phyloP scores from a whole-genome alignment of 2,329 filamentous ascomycete species.

The Alternaria sp. region DNA sequence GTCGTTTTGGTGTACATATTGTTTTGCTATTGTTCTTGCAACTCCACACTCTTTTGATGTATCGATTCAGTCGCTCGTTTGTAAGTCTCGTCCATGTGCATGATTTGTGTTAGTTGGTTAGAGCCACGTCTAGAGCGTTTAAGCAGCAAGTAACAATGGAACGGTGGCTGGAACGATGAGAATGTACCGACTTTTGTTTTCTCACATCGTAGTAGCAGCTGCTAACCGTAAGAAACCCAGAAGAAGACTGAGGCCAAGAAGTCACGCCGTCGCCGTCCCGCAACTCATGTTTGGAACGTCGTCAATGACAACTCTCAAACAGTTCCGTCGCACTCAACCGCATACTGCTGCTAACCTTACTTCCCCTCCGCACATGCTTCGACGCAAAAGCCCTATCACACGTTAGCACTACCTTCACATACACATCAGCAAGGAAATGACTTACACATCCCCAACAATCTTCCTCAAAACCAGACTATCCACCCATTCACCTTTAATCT shows the following conservation, averaged over 20 bases:
- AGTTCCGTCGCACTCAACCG: conserved; percentile 3
- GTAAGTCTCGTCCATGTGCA: not conserved
- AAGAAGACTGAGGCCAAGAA: not conserved
- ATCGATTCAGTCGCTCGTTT: not conserved
- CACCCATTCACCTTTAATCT: conserved; percentile 45
- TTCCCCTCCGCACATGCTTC: conserved; percentile 5
- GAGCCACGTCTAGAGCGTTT: no score
- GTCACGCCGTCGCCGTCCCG: not conserved
- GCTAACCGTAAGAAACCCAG: no score
- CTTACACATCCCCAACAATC: conserved; percentile 20
- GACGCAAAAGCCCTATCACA: not conserved
- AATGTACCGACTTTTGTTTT: not conserved
- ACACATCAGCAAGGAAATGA: no score
- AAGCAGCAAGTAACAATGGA: not conserved
- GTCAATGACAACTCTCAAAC: conserved; percentile 4
- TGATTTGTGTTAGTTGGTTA: not conserved
- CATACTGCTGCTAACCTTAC: conserved; percentile 9
- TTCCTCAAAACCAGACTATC: conserved; percentile 37
- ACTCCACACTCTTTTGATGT: not conserved
- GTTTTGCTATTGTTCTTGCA: not conserved
- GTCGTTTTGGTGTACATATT: not conserved
- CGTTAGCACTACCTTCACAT: not conserved
- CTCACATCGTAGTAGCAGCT: no score
- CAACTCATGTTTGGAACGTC: not conserved
- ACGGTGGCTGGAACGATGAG: not conserved